phyloP scores from a whole-genome alignment of 495 filamentous ascomycete species.

The Schizothecium vesticola region DNA sequence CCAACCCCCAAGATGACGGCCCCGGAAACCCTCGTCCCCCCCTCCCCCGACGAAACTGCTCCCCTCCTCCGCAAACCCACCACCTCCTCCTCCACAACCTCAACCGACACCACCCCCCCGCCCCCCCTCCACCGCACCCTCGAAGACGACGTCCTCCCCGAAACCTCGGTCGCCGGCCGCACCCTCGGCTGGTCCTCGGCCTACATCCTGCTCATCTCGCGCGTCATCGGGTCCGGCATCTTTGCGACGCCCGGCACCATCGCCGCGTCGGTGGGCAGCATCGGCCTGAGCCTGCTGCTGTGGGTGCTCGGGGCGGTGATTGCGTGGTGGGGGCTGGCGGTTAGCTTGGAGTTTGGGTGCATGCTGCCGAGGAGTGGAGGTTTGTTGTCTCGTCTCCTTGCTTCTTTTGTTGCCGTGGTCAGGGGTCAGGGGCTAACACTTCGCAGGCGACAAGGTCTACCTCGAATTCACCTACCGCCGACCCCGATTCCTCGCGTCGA shows the following conservation, averaged over 20 bases:
- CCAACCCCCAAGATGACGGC: neutral
- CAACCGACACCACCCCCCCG: neutral
- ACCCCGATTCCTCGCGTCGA: conserved; percentile 65
- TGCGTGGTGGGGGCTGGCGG: conserved; percentile 53
- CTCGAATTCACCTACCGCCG: conserved; percentile 68
- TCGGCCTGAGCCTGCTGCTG: conserved; percentile 57
- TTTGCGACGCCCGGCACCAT: conserved; percentile 71
- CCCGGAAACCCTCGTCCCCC: neutral
- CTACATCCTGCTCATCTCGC: conserved; percentile 70
- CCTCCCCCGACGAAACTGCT: neutral
- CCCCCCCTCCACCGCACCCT: conserved; percentile 24
- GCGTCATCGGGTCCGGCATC: conserved; percentile 70
- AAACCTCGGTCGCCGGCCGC: conserved; percentile 57
- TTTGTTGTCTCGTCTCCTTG: conserved; percentile 19
- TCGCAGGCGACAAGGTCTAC: conserved; percentile 56
- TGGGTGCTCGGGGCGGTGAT: conserved; percentile 62
- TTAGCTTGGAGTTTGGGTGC: conserved; percentile 64
- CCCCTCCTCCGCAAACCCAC: conserved; percentile 8
- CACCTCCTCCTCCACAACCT: neutral
- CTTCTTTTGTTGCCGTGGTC: neutral
- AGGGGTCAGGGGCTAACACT: conserved; percentile 1
- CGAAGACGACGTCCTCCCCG: conserved; percentile 56
- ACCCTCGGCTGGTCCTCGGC: conserved; percentile 63
- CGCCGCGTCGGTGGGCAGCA: conserved; percentile 59
- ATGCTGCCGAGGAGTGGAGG: conserved; percentile 69